Evolutionary conservation across 805 yeast species (phyloP).

Genomic region (Wickerhamiella vanderwaltii): DNA sequence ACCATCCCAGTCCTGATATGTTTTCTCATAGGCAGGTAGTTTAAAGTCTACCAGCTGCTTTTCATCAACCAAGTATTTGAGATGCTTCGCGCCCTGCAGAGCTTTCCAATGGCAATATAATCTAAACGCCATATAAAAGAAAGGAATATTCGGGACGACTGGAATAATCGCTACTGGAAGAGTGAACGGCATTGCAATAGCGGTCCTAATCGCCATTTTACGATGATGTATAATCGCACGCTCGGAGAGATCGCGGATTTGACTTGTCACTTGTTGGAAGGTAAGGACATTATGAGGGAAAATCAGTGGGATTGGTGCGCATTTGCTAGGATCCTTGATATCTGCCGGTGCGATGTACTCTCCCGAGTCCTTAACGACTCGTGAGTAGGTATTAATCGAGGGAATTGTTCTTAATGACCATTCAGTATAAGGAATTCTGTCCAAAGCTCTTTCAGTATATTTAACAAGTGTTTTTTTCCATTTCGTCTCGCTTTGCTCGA

Average conservation of each 20-base stretch:
- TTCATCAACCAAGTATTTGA: slow-evolving; percentile 41
- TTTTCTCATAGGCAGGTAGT: slow-evolving; percentile 13
- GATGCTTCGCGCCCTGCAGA: slow-evolving; percentile 55
- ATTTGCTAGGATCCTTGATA: slow-evolving; percentile 16
- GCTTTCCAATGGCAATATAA: slow-evolving; percentile 79
- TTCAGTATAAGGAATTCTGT: slow-evolving; percentile 69
- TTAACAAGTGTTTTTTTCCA: slow-evolving; percentile 50
- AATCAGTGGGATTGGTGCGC: slow-evolving; percentile 31
- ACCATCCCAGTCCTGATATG: slow-evolving; percentile 5
- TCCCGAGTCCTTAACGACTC: slow-evolving; percentile 29
- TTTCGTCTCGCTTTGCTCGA: slow-evolving; percentile 42
- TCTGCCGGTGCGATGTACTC: slow-evolving; percentile 6
- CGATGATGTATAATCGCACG: slow-evolving; percentile 41
- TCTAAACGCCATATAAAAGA: slow-evolving; percentile 71
- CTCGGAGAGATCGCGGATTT: slow-evolving; percentile 34
- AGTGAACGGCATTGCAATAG: slow-evolving; percentile 59
- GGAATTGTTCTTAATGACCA: slow-evolving; percentile 66
- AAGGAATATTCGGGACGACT: slow-evolving; percentile 84
- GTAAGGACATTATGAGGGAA: slow-evolving; percentile 36
- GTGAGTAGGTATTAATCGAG: slow-evolving; percentile 44
- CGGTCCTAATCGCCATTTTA: slow-evolving; percentile 42
- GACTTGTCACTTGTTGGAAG: slow-evolving; percentile 25
- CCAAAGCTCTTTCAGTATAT: slow-evolving; percentile 41
- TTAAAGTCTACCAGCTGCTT: slow-evolving; percentile 29
- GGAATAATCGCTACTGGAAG: slow-evolving; percentile 74